These are phyloP conservation scores for Colletotrichum viniferum DNA, from an alignment of 2,329 filamentous ascomycete genomes.

Conservation along the genomic window DNA sequence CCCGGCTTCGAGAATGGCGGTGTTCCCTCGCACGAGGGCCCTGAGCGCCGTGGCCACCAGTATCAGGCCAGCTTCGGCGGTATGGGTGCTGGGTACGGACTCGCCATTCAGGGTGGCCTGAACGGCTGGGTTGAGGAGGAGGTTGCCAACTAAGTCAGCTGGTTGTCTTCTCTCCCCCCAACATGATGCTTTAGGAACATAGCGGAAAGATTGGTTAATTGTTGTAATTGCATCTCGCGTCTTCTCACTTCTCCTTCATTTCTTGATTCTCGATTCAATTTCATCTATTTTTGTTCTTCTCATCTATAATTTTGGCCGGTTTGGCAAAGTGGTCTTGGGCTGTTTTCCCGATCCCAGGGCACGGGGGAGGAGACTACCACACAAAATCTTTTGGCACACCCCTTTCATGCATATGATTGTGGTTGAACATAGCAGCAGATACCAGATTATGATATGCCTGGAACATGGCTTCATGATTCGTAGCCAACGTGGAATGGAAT, in stretches of 20 bases:
- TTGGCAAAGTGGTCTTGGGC: slow-evolving; percentile 14
- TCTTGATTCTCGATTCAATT: slow-evolving; percentile 22
- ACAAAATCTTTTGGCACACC: slow-evolving; percentile 12
- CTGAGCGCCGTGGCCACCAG: slow-evolving; percentile 67
- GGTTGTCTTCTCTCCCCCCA: not conserved
- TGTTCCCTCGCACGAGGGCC: slow-evolving; percentile 46
- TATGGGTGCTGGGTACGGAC: slow-evolving; percentile 63
- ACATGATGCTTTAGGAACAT: slow-evolving; percentile 8
- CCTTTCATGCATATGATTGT: slow-evolving; percentile 20
- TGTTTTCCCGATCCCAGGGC: slow-evolving; percentile 16
- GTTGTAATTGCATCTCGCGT: slow-evolving; percentile 44
- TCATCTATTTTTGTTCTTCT: slow-evolving; percentile 18
- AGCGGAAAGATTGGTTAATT: slow-evolving; percentile 41
- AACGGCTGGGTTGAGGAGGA: slow-evolving; percentile 74
- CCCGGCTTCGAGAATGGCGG: slow-evolving; percentile 67
- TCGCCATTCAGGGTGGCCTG: slow-evolving; percentile 67
- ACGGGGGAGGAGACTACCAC: slow-evolving; percentile 9
- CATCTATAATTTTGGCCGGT: slow-evolving; percentile 21
- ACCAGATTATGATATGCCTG: slow-evolving; percentile 18
- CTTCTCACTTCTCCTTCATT: slow-evolving; percentile 18
- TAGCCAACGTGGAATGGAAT: slow-evolving; percentile 19
- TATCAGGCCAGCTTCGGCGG: slow-evolving; percentile 69
- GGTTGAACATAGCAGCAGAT: slow-evolving; percentile 21
- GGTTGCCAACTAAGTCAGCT: slow-evolving; percentile 56
- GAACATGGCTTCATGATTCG: slow-evolving; percentile 12